A percentile compares a stretch with the other conserved stretches of the same genome.
Evolutionary conservation across 495 filamentous ascomycete genomes (phyloP).

Genomic region (Aspergillus campestris): DNA sequence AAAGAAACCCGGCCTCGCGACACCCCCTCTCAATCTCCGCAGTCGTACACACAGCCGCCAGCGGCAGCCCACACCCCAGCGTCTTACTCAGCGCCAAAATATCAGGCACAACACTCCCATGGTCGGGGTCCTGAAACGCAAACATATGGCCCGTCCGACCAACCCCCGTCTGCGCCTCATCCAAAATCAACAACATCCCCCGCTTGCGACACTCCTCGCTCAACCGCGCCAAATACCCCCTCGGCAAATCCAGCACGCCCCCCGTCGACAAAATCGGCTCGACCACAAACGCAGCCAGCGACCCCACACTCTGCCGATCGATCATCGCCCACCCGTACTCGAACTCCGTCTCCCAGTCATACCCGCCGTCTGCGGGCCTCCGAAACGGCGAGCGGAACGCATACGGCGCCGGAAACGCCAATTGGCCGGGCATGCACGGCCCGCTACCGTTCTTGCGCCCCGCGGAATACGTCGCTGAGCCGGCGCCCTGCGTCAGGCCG

Average conservation of each 20-base stretch:
- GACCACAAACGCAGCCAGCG: conserved; percentile 46
- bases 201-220: conserved; percentile 39
- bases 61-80: conserved; percentile 44
- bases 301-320: conserved; percentile 43
- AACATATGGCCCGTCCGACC: conserved; percentile 44
- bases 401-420: conserved; percentile 44
- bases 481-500: conserved; percentile 38
- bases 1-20: conserved; percentile 17
- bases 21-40: conserved; percentile 37
- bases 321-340: conserved; percentile 46
- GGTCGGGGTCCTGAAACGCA: conserved; percentile 26
- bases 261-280: conserved; percentile 46
- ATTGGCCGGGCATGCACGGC: conserved; percentile 27
- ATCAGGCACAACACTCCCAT: conserved; percentile 42
- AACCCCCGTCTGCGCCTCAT: conserved; percentile 48
- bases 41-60: conserved; percentile 42
- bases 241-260: conserved; percentile 37
- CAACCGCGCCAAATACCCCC: conserved; percentile 38
- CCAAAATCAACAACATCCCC: conserved; percentile 46
- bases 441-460: conserved; percentile 32
- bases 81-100: conserved; percentile 48
- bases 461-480: conserved; percentile 37
- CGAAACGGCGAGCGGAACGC: conserved; percentile 46
- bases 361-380: conserved; percentile 34
- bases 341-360: conserved; percentile 51